Conservation (phyloP, 164 flowering plant genomes). For the Aristolochia californica region DNA sequence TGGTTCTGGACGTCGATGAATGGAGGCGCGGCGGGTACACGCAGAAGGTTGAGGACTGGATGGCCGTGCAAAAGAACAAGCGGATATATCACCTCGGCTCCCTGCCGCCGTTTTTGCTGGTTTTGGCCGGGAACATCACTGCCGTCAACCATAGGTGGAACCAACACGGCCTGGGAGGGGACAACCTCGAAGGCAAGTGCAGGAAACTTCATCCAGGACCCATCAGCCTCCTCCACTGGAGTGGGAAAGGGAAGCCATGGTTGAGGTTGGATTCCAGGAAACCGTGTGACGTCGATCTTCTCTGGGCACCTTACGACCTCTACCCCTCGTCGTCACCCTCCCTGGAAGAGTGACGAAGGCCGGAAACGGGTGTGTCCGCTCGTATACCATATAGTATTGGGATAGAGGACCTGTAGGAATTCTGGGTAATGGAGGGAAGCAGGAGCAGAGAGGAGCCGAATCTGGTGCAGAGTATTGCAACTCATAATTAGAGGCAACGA, state of each 20-base stretch:
- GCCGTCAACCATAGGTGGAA: constrained; percentile 54
- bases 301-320: constrained; percentile 50
- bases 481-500: too few relatives aligned
- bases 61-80: constrained; percentile 39
- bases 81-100: constrained; percentile 50
- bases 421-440: background rate
- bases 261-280: constrained; percentile 40
- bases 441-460: background rate
- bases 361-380: background rate
- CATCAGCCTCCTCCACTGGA: constrained; percentile 49
- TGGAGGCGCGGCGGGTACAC: constrained; percentile 59
- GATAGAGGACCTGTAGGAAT: too few relatives aligned
- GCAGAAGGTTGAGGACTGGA: constrained; percentile 4
- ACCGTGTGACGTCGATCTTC: constrained; percentile 41
- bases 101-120: constrained; percentile 44
- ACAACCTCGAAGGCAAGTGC: constrained; percentile 45
- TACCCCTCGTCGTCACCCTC: constrained; percentile 21
- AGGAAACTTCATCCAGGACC: constrained; percentile 55
- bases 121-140: constrained; percentile 39
- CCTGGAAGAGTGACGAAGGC: constrained; percentile 27
- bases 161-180: constrained; percentile 59
- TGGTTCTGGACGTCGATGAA: constrained; percentile 54
- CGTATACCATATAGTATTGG: too few relatives aligned
- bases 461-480: background rate
- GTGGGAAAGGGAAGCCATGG: constrained; percentile 61